phyloP scores from a whole-genome alignment of 208 protist species.

The Acanthamoeba triangularis region DNA sequence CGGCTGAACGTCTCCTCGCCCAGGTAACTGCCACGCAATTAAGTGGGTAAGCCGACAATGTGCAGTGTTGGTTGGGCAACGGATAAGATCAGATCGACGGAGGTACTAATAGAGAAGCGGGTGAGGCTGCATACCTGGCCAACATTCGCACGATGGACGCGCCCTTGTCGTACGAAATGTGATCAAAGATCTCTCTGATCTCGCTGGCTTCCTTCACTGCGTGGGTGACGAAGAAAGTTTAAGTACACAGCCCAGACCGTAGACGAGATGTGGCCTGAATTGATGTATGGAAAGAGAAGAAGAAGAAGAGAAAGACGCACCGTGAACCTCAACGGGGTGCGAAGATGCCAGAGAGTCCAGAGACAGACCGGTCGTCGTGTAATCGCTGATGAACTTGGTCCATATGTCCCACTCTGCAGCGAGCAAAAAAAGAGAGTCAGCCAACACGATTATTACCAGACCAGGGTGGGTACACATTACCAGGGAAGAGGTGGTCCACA shows the following conservation, averaged over 20 bases:
- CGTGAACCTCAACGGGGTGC: conserved; percentile 97
- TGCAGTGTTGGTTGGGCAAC: neutral
- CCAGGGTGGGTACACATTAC: neutral
- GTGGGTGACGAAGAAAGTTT: neutral
- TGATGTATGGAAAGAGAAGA: neutral
- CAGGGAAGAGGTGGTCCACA: conserved; percentile 80
- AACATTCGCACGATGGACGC: conserved; percentile 96
- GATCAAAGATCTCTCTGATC: conserved; percentile 99
- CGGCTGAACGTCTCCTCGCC: conserved; percentile 94
- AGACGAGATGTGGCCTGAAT: neutral
- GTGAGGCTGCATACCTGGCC: conserved; percentile 85
- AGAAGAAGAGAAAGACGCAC: conserved; percentile 3
- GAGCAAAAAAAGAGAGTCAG: neutral
- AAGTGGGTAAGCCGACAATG: no score
- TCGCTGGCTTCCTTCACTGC: conserved; percentile 93
- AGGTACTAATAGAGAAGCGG: neutral
- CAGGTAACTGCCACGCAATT: neutral
- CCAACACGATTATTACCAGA: neutral
- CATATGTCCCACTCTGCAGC: conserved; percentile 83
- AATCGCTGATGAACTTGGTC: conserved; percentile 91
- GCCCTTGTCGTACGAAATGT: conserved; percentile 97
- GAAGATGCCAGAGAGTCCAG: conserved; percentile 96
- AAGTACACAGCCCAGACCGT: neutral
- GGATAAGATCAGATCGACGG: neutral
- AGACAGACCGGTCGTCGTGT: conserved; percentile 91